Conservation (phyloP, 192 early-diverging fungal genomes). For the Podila epicladia region DNA sequence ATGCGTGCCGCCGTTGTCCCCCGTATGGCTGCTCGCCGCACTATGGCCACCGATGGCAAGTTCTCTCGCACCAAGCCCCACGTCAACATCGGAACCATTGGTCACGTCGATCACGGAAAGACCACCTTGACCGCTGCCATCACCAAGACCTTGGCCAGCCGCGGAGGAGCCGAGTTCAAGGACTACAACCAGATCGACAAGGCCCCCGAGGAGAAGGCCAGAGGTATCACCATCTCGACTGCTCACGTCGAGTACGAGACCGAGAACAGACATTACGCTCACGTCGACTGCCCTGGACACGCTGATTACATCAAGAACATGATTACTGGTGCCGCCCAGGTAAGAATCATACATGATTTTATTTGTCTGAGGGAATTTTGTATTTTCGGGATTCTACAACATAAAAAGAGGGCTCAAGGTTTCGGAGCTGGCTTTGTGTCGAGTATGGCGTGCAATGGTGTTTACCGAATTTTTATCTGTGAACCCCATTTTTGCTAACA, state of each 20-base stretch:
- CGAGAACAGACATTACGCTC: constrained; percentile 88
- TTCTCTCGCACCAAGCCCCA: constrained; percentile 93
- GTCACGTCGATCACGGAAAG: constrained; percentile 99
- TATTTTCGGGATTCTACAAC: background rate
- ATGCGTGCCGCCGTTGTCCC: constrained; percentile 39
- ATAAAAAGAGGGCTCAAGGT: too few relatives aligned
- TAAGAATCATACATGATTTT: constrained; percentile 21
- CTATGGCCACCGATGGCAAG: constrained; percentile 56
- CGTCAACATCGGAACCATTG: constrained; percentile 99
- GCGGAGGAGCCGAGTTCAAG: constrained; percentile 88
- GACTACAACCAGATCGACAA: constrained; percentile 98
- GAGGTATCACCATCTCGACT: constrained; percentile 98
- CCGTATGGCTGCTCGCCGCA: constrained; percentile 46
- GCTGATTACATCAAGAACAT: constrained; percentile 99
- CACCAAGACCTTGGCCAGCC: constrained; percentile 89
- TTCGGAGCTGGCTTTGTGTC: background rate
- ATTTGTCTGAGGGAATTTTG: background rate
- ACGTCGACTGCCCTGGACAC: constrained; percentile 98
- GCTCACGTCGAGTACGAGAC: constrained; percentile 99
- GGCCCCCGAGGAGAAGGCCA: constrained; percentile 97
- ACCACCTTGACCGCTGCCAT: constrained; percentile 99
- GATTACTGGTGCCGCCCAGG: constrained; percentile 98
- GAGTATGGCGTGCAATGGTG: background rate
- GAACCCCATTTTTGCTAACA: background rate
- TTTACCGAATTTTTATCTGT: too few relatives aligned